phyloP scores from a whole-genome alignment of 148 eudicot species.

The Drosera capensis region DNA sequence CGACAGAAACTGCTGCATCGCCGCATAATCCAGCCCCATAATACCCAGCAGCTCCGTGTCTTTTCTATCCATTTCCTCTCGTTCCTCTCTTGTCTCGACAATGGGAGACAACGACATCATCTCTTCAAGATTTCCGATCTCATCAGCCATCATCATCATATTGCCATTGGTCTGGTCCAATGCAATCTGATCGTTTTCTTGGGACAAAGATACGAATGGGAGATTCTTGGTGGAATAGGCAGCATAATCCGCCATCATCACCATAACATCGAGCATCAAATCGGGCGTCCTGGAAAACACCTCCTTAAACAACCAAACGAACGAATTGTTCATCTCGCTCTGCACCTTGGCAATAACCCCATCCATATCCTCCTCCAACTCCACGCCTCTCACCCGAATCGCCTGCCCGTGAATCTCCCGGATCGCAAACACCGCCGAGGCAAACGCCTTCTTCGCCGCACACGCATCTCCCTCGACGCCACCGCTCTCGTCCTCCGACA shows the following conservation, averaged over 20 bases:
- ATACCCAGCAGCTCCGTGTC: constrained; percentile 36
- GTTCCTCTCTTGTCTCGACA: too few relatives aligned
- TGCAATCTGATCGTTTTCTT: too few relatives aligned
- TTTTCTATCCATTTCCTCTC: constrained; percentile 9
- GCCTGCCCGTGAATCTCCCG: constrained; percentile 46
- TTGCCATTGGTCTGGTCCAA: too few relatives aligned
- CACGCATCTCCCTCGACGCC: constrained; percentile 7
- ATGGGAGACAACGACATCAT: too few relatives aligned
- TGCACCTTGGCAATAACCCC: constrained; percentile 24
- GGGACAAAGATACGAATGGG: background rate
- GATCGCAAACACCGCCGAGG: constrained; percentile 22
- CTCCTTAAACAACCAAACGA: constrained; percentile 54
- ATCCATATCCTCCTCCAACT: constrained; percentile 33
- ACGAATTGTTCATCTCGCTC: constrained; percentile 45
- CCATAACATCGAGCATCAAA: constrained; percentile 49
- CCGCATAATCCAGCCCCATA: constrained; percentile 19
- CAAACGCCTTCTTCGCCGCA: constrained; percentile 19
- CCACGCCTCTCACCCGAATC: constrained; percentile 26
- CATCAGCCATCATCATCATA: too few relatives aligned
- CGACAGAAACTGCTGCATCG: constrained; percentile 16
- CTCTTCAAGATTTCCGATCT: too few relatives aligned
- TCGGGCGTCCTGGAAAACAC: constrained; percentile 53
- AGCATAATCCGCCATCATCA: constrained; percentile 39
- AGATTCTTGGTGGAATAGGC: constrained; percentile 19
- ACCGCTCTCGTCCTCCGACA: constrained; percentile 1